A percentile compares a stretch with the other conserved stretches of the same genome.
phyloP scores from a whole-genome alignment of 192 early-diverging fungal species.

The Entomortierella beljakovae region DNA sequence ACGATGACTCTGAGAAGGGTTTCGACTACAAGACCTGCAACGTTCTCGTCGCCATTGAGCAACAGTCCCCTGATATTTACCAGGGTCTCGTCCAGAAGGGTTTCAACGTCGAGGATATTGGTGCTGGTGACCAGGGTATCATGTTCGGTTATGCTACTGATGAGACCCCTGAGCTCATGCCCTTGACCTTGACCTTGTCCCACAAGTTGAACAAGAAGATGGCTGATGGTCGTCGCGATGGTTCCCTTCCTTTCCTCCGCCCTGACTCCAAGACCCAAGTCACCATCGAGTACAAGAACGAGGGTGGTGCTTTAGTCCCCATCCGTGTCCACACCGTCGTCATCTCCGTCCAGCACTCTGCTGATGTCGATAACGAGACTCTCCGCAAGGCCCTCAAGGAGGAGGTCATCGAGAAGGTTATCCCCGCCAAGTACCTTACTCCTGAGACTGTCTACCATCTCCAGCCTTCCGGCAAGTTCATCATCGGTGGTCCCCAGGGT shows the following conservation, averaged over 20 bases:
- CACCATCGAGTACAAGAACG: slow-evolving; percentile 98
- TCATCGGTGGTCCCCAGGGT: slow-evolving; percentile 99
- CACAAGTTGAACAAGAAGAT: slow-evolving; percentile 99
- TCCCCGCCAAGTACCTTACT: slow-evolving; percentile 91
- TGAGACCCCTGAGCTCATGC: slow-evolving; percentile 99
- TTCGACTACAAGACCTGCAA: slow-evolving; percentile 99
- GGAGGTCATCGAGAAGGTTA: slow-evolving; percentile 92
- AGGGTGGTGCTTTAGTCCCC: slow-evolving; percentile 94
- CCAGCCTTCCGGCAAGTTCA: slow-evolving; percentile 98
- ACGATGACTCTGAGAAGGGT: slow-evolving; percentile 98
- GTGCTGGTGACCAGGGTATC: slow-evolving; percentile 99
- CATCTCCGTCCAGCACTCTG: slow-evolving; percentile 96
- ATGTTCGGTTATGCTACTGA: slow-evolving; percentile 97
- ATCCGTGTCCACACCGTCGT: slow-evolving; percentile 97
- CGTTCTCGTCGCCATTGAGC: slow-evolving; percentile 99
- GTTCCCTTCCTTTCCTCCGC: slow-evolving; percentile 86
- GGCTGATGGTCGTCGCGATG: slow-evolving; percentile 94
- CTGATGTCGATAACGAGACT: slow-evolving; percentile 86
- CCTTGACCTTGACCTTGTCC: slow-evolving; percentile 91
- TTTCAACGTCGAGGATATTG: slow-evolving; percentile 94
- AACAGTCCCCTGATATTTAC: slow-evolving; percentile 99
- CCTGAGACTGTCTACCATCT: slow-evolving; percentile 94
- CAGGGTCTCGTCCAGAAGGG: slow-evolving; percentile 96
- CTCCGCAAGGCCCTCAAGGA: slow-evolving; percentile 90
- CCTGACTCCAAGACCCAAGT: slow-evolving; percentile 99